Conservation (phyloP, 140 eudicot species). For the Cichorium intybus region DNA sequence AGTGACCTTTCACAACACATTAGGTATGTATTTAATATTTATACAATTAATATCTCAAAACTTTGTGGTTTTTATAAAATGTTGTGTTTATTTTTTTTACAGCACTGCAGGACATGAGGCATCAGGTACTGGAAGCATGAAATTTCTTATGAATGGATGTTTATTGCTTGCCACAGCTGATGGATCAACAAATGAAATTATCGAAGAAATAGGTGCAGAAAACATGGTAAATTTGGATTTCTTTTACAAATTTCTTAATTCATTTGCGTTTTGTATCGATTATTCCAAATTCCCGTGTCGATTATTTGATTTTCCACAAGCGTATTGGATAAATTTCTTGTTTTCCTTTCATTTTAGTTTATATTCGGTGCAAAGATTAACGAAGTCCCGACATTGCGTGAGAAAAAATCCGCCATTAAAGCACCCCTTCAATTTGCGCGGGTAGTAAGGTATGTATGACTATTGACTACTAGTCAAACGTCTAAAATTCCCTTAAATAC, state of each 20-base stretch:
- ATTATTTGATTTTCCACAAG: background rate
- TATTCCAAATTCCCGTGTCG: background rate
- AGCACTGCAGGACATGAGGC: constrained; percentile 81
- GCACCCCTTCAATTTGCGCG: constrained; percentile 54
- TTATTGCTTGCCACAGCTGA: constrained; percentile 56
- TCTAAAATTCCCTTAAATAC: background rate
- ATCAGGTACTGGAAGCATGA: constrained; percentile 72
- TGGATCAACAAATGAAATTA: constrained; percentile 58
- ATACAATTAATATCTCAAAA: background rate
- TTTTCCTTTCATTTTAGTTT: constrained; percentile 29
- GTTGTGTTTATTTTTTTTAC: constrained; percentile 6
- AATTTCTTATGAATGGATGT: constrained; percentile 66
- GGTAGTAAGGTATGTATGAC: constrained; percentile 45
- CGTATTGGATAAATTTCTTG: background rate
- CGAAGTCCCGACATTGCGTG: constrained; percentile 56
- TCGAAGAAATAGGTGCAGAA: constrained; percentile 61
- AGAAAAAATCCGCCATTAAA: constrained; percentile 36
- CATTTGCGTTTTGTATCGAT: constrained; percentile 3
- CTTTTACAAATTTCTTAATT: background rate
- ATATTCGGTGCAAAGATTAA: constrained; percentile 57
- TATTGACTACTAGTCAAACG: constrained; percentile 7
- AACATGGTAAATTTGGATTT: constrained; percentile 42
- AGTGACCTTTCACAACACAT: constrained; percentile 74
- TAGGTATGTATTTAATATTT: constrained; percentile 29
- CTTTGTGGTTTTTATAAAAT: background rate